Conservation (phyloP, 2,329 filamentous ascomycete genomes). For the Ophiocordyceps robertsii region DNA sequence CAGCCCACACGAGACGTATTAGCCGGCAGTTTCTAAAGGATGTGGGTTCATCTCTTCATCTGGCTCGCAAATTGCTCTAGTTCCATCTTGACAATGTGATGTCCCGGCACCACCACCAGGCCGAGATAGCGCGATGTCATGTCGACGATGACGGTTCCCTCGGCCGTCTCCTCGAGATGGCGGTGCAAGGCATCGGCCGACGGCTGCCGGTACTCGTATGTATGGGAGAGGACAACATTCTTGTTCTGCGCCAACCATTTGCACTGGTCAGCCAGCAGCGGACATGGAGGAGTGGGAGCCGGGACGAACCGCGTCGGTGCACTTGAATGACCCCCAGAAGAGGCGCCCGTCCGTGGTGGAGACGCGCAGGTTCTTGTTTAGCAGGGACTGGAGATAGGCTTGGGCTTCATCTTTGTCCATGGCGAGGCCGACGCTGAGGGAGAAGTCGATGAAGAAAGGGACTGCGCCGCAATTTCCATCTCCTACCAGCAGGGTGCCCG, state of each 20-base stretch:
- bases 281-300: neutral
- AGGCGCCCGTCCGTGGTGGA: conserved; percentile 72
- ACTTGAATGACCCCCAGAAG: conserved; percentile 86
- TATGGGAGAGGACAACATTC: conserved; percentile 75
- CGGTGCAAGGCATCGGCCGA: conserved; percentile 31
- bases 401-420: conserved; percentile 41
- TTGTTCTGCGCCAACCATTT: conserved; percentile 48
- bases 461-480: too few species aligned
- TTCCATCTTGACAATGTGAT: conserved; percentile 78
- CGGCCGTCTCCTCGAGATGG: conserved; percentile 15
- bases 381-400: conserved; percentile 47
- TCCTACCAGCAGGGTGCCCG: too few species aligned
- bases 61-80: conserved; percentile 62
- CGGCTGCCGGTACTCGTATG: conserved; percentile 81
- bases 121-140: conserved; percentile 82
- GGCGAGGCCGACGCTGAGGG: neutral
- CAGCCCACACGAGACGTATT: neutral
- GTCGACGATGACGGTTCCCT: conserved; percentile 42
- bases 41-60: conserved; percentile 12
- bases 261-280: neutral
- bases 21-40: too few species aligned
- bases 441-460: too few species aligned
- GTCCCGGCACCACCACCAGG: conserved; percentile 76
- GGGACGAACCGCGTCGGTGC: conserved; percentile 69
- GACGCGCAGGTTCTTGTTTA: conserved; percentile 69